Conservation (phyloP, 176 grass and related monocot species). For the Themeda triandra region DNA sequence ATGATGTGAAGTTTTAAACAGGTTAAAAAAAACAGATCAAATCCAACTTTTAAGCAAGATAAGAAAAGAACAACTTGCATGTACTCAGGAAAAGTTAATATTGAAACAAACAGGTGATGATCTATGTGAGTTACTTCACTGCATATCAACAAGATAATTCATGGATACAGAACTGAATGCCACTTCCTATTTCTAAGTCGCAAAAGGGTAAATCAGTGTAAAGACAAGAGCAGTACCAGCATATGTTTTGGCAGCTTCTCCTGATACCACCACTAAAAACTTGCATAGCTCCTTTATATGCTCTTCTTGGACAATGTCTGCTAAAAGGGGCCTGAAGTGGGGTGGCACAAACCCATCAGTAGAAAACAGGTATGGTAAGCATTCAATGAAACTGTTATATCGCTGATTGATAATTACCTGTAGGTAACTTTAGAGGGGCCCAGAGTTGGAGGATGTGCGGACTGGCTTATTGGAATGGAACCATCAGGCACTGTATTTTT, state of each 20-base stretch:
- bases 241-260: slow-evolving; percentile 61
- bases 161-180: neutral
- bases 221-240: slow-evolving; percentile 48
- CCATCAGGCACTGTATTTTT: slow-evolving; percentile 39
- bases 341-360: slow-evolving; percentile 32
- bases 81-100: neutral
- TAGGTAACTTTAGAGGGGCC: slow-evolving; percentile 79
- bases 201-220: slow-evolving; percentile 8
- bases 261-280: slow-evolving; percentile 71
- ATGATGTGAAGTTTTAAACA: neutral
- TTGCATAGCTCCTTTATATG: slow-evolving; percentile 88
- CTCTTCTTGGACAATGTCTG: slow-evolving; percentile 75
- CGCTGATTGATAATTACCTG: slow-evolving; percentile 62
- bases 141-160: slow-evolving; percentile 5
- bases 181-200: neutral
- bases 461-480: slow-evolving; percentile 49
- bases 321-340: slow-evolving; percentile 87
- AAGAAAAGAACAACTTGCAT: neutral
- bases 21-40: neutral
- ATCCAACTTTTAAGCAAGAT: neutral
- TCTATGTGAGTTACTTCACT: slow-evolving; percentile 18
- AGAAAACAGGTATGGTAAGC: slow-evolving; percentile 17
- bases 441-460: slow-evolving; percentile 44
- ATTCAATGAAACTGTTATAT: slow-evolving; percentile 16
- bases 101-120: slow-evolving; percentile 5